phyloP scores from a whole-genome alignment of 1,139 yeast species.

The Yamadazyma mexicana region DNA sequence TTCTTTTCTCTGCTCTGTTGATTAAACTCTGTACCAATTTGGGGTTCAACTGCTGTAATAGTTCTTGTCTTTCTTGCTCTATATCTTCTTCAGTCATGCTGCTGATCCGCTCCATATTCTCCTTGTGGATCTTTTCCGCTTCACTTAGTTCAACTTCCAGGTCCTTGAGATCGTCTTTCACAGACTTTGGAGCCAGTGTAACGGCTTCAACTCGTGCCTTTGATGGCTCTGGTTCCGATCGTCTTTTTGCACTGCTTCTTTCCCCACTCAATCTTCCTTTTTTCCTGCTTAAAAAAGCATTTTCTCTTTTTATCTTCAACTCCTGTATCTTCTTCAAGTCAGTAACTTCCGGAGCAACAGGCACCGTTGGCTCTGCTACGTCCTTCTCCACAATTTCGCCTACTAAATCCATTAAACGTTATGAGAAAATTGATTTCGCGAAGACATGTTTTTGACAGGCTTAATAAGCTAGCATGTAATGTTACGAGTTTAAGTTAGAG shows the following conservation, averaged over 20 bases:
- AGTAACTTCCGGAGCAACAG: slow-evolving; percentile 19
- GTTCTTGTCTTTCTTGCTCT: slow-evolving; percentile 62
- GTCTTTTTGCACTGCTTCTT: neutral
- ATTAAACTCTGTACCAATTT: slow-evolving; percentile 58
- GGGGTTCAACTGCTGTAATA: slow-evolving; percentile 69
- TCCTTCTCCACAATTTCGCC: slow-evolving; percentile 79
- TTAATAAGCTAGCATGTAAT: neutral
- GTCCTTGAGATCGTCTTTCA: slow-evolving; percentile 12
- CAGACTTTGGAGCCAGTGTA: no score
- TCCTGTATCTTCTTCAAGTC: slow-evolving; percentile 44
- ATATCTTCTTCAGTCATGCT: slow-evolving; percentile 70
- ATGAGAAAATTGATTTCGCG: slow-evolving; percentile 1
- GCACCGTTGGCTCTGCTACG: slow-evolving; percentile 35
- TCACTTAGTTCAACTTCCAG: slow-evolving; percentile 36
- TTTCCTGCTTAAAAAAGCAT: slow-evolving; percentile 3
- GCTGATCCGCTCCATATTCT: slow-evolving; percentile 64
- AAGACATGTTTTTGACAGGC: neutral
- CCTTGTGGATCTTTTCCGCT: slow-evolving; percentile 72
- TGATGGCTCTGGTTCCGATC: neutral
- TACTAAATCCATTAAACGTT: slow-evolving; percentile 56
- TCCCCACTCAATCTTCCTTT: neutral
- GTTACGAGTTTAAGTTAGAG: neutral
- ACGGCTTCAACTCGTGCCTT: neutral
- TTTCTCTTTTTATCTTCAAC: slow-evolving; percentile 22
- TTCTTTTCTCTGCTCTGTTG: slow-evolving; percentile 38